Base-by-base conservation (phyloP, 495 filamentous ascomycete genomes). In the Penicillium coffeae region DNA sequence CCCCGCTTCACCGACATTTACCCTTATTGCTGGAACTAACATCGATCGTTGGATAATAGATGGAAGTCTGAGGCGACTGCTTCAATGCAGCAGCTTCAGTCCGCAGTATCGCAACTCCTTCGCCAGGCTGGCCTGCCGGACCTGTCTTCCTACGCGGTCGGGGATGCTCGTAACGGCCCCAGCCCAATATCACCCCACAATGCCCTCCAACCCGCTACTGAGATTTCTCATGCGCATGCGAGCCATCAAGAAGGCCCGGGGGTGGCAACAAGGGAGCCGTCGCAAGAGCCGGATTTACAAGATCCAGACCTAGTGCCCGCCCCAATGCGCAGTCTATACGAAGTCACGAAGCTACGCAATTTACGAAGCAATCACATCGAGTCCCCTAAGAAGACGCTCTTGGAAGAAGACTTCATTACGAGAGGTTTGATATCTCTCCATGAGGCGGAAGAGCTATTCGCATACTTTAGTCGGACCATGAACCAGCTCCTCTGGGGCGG, bases 241-340 rank as follows among this genome's bases (percentile, higher is more conserved):
- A 59, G 38, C 19, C 60, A 60, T 16, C 58, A 65, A 10, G 55
- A 65, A 21, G 66, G 56, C 2, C 66, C 65, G 2, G 64, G 66
- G 0, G 51, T 65, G 0, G 60, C 69, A 15, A 79, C 78, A 12
- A 64, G 77, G 55, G 78, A 81, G 27, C 68, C 69, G 12, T 79
- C 77, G 3, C 74, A 74, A 42, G 77, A 80, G 21, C 70, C 68
- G n/a, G 67, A 72, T 45, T 56, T 74, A 12, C 73, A 75, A 36
- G 67, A 70, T 42, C 65, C 71, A 15, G 69, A 71, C 8, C 45
- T 81, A 27, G 75, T 81, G 21, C 66, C 76, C 1, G 78, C 75
- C 4, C 79, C 79, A 0, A 81, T 83, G 77, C 72, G 76, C 44
- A 80, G 75, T 60, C 57, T 83, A 18, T 83, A 80, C 55, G 79